Conservation (phyloP, 2,329 filamentous ascomycete species). For the Macrophomina tecta region DNA sequence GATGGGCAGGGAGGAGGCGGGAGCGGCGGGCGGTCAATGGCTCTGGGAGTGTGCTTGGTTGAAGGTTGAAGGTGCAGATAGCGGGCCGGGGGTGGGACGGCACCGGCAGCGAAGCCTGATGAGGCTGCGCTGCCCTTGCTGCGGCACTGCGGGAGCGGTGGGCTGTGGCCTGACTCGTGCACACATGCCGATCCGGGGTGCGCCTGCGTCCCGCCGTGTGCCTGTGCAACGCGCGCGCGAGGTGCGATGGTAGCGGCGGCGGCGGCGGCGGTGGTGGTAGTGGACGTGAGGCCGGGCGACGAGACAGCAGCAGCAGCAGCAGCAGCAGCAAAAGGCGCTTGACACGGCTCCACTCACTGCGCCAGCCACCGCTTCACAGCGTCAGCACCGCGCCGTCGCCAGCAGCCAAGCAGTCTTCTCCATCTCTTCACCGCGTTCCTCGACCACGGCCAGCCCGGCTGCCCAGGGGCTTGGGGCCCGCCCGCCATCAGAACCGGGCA, state of each 20-base stretch:
- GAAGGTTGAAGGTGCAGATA: no score
- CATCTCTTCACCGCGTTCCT: not conserved
- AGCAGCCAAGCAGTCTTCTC: not conserved
- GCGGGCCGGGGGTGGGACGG: not conserved
- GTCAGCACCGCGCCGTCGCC: not conserved
- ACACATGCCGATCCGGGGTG: slow-evolving; percentile 10
- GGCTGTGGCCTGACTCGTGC: slow-evolving; percentile 9
- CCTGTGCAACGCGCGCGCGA: not conserved
- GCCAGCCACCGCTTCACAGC: not conserved
- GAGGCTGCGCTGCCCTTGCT: not conserved
- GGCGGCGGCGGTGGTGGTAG: not conserved
- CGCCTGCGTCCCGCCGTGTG: not conserved
- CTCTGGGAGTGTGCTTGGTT: not conserved
- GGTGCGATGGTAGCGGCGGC: not conserved
- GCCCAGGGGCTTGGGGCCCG: not conserved
- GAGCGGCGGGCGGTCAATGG: slow-evolving; percentile 4
- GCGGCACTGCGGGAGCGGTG: slow-evolving; percentile 1
- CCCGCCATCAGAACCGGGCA: not conserved
- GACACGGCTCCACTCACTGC: not conserved
- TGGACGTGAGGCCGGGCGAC: not conserved
- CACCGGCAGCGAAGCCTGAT: not conserved
- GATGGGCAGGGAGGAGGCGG: not conserved
- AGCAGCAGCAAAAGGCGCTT: not conserved
- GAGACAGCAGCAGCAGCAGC: not conserved
- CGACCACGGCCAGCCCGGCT: not conserved